Evolutionary conservation across 352 stramenopile species (phyloP), one percentile per base, ranked within the genome.

Genomic region (Globisporangium ultimum): DNA sequence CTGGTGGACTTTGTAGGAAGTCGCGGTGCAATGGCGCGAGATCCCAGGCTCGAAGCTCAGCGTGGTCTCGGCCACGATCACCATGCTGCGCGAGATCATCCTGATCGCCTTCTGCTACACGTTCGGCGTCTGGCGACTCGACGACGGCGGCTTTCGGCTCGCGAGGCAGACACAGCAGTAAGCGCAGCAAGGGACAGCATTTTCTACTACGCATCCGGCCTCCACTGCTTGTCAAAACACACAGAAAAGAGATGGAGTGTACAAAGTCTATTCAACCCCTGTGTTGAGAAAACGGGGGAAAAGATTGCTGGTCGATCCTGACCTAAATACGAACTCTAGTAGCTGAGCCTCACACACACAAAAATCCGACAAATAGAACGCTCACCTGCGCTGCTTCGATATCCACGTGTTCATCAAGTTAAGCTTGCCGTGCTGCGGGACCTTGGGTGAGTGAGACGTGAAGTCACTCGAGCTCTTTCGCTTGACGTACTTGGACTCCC

Each of bases 21-120:
- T 98, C 0, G 78, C 93, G 2, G 92, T 98, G 28, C 81, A 93
- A 53, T 98, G 93, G 93, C 76, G 78, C 11, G 93, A 98, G 66
- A 77, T 98, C 24, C 87, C 90, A 9, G 93, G 91, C 14, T 96
- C 84, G 55, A 97, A 97, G 52, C 68, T 97, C 8, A 95, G 87
- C 66, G 78, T 98, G 21, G 67, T 97, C 55, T 82, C 73, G 1
- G 92, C 91, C 12, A 92, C 87, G 11, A 73, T 97, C 32, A 93
- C 84, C 22, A 98, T 98, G 90, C 70, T 97, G 28, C 85, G 93
- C 18, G 93, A 98, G 59, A 94, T 98, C 61, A 63, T 98, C 34
- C 79, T 93, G 52, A 97, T 97, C 48, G 73, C 76, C 38, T 53
- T 97, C 22, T 96, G 87, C 68, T 98, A 98, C 71, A 78, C 79